Base-by-base conservation (phyloP, 2,329 filamentous ascomycete species). In the Clonostachys solani region DNA sequence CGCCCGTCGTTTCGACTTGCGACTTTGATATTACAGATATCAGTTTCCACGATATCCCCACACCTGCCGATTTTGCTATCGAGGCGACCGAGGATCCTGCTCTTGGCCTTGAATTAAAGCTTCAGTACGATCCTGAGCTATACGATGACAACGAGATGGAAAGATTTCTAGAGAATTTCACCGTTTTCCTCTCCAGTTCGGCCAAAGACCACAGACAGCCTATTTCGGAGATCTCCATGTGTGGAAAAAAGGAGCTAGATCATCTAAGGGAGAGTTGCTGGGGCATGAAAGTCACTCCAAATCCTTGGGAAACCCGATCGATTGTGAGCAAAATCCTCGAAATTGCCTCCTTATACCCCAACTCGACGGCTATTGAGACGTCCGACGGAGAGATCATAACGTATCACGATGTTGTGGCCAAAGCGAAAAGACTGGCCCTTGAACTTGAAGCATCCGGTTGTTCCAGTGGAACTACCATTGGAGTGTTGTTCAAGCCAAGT, bases 141-240 rank as follows among this genome's bases (percentile, higher is more conserved):
- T 59, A 59, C 49, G 33, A 43, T 29, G 46, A 52, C 12, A 29
- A 44, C 1, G 52, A 56, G 42, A 59, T 59, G 56, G 53, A 55
- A 35, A 53, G 54, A n/a, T 59, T 59, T 52, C 46, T 59, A 23
- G 54, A 60, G 43, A 56, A 58, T 47, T 56, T 60, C 45, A 47
- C 54, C 29, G 49, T 54, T 15, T 61, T 60, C 53, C 46, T 60
- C 13, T 40, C 52, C n/a, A 55, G 52, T 43, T 56, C 47, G 47
- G 55, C 57, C 47, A 53, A 51, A 38, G 56, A 59, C 48, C 54
- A 58, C 45, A 55, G 56, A 45, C 55, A 58, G 42, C 56, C 55
- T 13, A 49, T 58, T 17, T 50, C 54, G 12, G 53, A 59, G 47
- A 49, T 59, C 35, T 45, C 43, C 45, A 52, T 59, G 53, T 53